phyloP scores from a whole-genome alignment of 805 yeast genomes.

The Lipomyces starkeyi region DNA sequence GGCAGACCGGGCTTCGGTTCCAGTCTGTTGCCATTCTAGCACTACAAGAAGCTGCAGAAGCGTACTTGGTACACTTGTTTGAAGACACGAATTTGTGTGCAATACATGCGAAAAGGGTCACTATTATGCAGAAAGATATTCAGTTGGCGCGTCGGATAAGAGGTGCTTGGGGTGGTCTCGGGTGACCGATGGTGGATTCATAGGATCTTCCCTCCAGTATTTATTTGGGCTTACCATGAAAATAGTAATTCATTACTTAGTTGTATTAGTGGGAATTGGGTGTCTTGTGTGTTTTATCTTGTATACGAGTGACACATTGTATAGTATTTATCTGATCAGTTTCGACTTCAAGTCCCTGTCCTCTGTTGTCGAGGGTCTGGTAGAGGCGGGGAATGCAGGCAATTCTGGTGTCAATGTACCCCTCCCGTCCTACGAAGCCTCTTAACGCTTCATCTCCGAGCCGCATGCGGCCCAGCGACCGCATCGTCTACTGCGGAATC shows the following conservation, averaged over 20 bases:
- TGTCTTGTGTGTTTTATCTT: neutral
- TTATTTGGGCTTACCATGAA: neutral
- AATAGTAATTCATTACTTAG: neutral
- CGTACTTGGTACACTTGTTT: slow-evolving; percentile 92
- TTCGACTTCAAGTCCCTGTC: too few relatives aligned
- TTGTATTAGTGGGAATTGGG: neutral
- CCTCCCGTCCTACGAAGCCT: too few relatives aligned
- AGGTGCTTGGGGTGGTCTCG: slow-evolving; percentile 59
- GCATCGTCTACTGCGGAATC: too few relatives aligned
- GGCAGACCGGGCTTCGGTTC: slow-evolving; percentile 74
- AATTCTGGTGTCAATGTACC: too few relatives aligned
- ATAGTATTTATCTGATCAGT: neutral
- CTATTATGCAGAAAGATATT: slow-evolving; percentile 97
- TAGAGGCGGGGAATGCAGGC: too few relatives aligned
- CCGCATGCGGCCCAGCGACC: too few relatives aligned
- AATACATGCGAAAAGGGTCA: slow-evolving; percentile 98
- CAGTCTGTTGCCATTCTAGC: slow-evolving; percentile 98
- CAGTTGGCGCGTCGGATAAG: slow-evolving; percentile 97
- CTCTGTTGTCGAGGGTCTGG: too few relatives aligned
- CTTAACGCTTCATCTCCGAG: too few relatives aligned
- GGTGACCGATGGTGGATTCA: slow-evolving; percentile 5
- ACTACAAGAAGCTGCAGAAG: slow-evolving; percentile 97
- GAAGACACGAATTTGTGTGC: slow-evolving; percentile 99
- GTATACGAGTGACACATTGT: slow-evolving; percentile 2
- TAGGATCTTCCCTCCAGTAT: neutral